Conservation (phyloP, 441 rosid genomes). For the Isatis lusitanica region DNA sequence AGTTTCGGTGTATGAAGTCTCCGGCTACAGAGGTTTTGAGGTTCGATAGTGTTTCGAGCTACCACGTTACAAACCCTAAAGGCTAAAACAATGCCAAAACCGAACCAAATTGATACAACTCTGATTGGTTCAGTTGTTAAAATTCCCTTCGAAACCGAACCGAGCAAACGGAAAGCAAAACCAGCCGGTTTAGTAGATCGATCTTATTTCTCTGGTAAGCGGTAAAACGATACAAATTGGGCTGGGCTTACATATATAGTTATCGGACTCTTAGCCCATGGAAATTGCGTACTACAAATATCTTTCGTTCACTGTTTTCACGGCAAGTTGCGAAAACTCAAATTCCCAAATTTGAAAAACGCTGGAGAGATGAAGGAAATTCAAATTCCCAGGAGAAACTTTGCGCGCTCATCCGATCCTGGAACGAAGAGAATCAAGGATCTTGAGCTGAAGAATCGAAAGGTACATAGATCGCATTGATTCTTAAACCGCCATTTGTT, state of each 20-base stretch:
- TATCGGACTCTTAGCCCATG: too few species aligned
- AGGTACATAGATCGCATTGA: slow-evolving; percentile 14
- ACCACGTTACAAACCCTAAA: slow-evolving; percentile 28
- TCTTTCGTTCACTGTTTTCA: not conserved
- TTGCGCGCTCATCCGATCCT: slow-evolving; percentile 35
- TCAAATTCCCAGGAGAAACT: slow-evolving; percentile 36
- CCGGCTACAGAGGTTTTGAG: slow-evolving; percentile 15
- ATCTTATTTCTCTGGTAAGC: not conserved
- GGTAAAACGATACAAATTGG: not conserved
- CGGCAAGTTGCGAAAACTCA: not conserved
- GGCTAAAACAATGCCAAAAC: not conserved
- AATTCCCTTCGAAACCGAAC: not conserved
- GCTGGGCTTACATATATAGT: not conserved
- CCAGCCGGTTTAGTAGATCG: not conserved
- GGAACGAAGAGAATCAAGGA: slow-evolving; percentile 29
- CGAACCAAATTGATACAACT: not conserved
- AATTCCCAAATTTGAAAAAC: slow-evolving; percentile 11
- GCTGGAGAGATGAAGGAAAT: slow-evolving; percentile 34
- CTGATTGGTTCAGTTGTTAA: not conserved
- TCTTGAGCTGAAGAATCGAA: slow-evolving; percentile 31
- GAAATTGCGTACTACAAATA: not conserved
- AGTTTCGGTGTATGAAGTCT: slow-evolving; percentile 12
- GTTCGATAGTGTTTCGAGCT: slow-evolving; percentile 14
- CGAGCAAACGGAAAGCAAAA: not conserved
- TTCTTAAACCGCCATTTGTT: slow-evolving; percentile 16